Base-by-base conservation (phyloP, 1,139 yeast species). In the Yamadazyma aaseri region DNA sequence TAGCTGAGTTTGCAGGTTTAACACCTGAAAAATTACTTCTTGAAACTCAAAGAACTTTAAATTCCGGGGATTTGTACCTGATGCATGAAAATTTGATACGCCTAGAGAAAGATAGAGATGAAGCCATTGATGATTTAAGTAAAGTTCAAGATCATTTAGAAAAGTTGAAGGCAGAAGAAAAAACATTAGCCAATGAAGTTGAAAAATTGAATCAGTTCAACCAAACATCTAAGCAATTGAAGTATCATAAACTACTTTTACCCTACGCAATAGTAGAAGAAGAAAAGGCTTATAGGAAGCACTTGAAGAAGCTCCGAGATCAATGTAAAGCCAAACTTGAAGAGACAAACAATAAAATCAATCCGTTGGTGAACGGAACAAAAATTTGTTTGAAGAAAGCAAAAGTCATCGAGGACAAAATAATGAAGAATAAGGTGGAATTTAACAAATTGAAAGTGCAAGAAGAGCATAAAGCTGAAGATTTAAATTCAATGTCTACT, bases 1-100 rank as follows among this genome's bases (percentile, higher is more conserved):
- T 92, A 6, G 92, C 95, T 1, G 90, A 87, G 45, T 94, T 94
- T 64, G 96, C 97, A 0, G 77, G 82, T 5, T 63, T 87, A 41
- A 74, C 86, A 11, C 86, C 95, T 0, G 90, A 84, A 41, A 79
- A 80, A 42, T 61, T 92, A 8, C 65, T 94, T 8, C 52, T 70
- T 21, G 95, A 86, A 50, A 86, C 96, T 1, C 87, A 89, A 51
- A 66, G 95, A 36, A 89, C 97, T 1, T 74, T 89, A 25, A 87
- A 86, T 7, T 66, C 79, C 36, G 78, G 79, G 1, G 68, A 73
- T 26, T 60, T 90, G 43, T 56, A 79, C 15, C 57, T 61, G 3
- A 68, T 71, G 40, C 95, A 92, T 47, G 74, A 74, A 40, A 51
- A 62, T 17, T 65, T 87, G 34, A 81, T 79, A 23, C 57, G 56